Percentiles rank a stretch among this genome's conserved stretches.
Conservation (phyloP, 2,329 filamentous ascomycete genomes). For the Shiraia bambusicola region DNA sequence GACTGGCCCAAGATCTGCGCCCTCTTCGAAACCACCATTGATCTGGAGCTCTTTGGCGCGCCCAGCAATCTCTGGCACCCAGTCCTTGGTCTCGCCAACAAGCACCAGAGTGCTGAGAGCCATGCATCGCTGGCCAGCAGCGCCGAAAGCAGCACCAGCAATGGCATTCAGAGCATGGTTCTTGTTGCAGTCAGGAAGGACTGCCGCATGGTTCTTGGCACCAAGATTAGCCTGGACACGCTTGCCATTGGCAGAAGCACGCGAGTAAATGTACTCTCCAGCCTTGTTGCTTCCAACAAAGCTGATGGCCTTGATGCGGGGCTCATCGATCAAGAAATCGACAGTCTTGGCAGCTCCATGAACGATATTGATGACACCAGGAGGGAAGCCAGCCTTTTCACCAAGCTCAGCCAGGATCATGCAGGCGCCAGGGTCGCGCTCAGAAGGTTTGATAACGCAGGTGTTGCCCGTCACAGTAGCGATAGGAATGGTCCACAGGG, state of each 20-base stretch:
- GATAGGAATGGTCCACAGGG: constrained; percentile 86
- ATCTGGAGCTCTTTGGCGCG: constrained; percentile 71
- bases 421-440: constrained; percentile 78
- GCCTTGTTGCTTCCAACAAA: constrained; percentile 88
- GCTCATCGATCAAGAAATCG: constrained; percentile 83
- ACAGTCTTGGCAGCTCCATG: constrained; percentile 80
- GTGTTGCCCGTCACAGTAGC: constrained; percentile 84
- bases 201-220: constrained; percentile 84
- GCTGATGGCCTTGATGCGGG: constrained; percentile 80
- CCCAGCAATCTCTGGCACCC: constrained; percentile 76
- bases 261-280: constrained; percentile 80
- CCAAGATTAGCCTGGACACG: constrained; percentile 85
- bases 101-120: constrained; percentile 80
- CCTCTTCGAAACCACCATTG: constrained; percentile 78
- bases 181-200: constrained; percentile 85
- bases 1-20: constrained; percentile 78
- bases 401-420: constrained; percentile 84
- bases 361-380: constrained; percentile 79
- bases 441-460: constrained; percentile 80
- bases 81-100: constrained; percentile 81
- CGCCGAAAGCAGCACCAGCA: constrained; percentile 79
- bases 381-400: constrained; percentile 77
- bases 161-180: constrained; percentile 86
- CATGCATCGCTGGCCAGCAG: constrained; percentile 85
- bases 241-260: constrained; percentile 82